Base-by-base conservation (phyloP, 192 early-diverging fungal genomes). In the Paraglomus occultum region DNA sequence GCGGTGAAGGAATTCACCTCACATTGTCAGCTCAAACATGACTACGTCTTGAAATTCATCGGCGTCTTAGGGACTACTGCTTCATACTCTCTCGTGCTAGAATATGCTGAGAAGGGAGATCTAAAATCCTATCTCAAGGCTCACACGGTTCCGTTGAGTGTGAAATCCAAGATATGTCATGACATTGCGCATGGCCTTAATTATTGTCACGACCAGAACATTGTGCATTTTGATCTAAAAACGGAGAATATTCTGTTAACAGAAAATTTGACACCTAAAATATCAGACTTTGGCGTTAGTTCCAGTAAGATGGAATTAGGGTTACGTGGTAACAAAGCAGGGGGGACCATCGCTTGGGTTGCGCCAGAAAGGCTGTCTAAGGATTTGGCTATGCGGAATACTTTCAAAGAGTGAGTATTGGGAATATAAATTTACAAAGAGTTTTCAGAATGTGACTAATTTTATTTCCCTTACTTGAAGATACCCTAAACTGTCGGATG, bases 161-260 rank as follows among this genome's bases (percentile, higher is more conserved):
- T 64, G 12, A 45, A 43, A 23, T 31, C 63, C 8, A 64, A 64
- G 50, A 12, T 64, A 48, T 64, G 63, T 64, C 63, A 64, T 31
- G 63, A 64, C 17, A 64, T 64, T 18, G 45, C 63, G n/a, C 45
- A 48, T 9, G 63, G 42, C 14, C 17, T 64, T 10, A 49, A 38
- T 48, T 48, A 64, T 22, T 64, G 63, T 64, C 63, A 64, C n/a
- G 63, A 64, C 20, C 18, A 46, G 50, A 8, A 48, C 15, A 64
- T 64, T 18, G 5, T 15, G 15, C 8, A 64, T 47, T 64, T 20
- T 48, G 50, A 45, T 48, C 38, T 64, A 38, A 64, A 50, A 45
- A 22, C 45, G 7, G 63, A 64, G 12, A 20, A 64, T 64, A 64
- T 64, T 43, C 50, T 31, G 46, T 31, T 64, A 20, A 64, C 63